Conservation (phyloP, 208 protist species). For the Tritrichomonas foetus region DNA sequence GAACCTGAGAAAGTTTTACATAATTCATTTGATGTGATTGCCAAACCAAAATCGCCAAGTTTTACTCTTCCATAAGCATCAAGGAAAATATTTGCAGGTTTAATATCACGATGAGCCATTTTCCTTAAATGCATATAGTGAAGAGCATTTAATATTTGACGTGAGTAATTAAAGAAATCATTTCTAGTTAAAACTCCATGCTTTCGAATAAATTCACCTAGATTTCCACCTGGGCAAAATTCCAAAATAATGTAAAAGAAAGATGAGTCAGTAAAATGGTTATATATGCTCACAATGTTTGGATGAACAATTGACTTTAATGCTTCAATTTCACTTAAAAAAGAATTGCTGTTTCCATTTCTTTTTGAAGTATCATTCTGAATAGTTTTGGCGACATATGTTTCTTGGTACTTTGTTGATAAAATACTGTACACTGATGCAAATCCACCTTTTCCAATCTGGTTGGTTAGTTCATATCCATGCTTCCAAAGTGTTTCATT, state of each 20-base stretch:
- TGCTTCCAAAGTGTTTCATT: not conserved
- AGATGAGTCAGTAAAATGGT: not conserved
- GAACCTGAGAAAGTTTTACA: not conserved
- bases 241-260: not conserved
- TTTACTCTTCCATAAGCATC: not conserved
- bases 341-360: too few species aligned
- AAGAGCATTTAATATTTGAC: not conserved
- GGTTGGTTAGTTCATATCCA: not conserved
- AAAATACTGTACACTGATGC: not conserved
- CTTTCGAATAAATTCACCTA: not conserved
- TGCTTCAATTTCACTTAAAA: not conserved
- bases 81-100: not conserved
- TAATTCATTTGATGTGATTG: not conserved
- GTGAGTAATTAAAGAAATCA: not conserved
- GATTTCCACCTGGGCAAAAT: not conserved
- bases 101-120: not conserved
- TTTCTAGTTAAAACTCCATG: not conserved
- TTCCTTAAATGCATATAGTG: not conserved
- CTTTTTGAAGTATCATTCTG: not conserved
- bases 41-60: not conserved
- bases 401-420: not conserved
- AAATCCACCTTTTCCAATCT: not conserved
- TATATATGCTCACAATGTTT: not conserved
- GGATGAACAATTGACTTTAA: not conserved
- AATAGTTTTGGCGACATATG: not conserved